Evolutionary conservation across 1,139 yeast genomes (phyloP).

Genomic region (Groenewaldozyma auringiensis): DNA sequence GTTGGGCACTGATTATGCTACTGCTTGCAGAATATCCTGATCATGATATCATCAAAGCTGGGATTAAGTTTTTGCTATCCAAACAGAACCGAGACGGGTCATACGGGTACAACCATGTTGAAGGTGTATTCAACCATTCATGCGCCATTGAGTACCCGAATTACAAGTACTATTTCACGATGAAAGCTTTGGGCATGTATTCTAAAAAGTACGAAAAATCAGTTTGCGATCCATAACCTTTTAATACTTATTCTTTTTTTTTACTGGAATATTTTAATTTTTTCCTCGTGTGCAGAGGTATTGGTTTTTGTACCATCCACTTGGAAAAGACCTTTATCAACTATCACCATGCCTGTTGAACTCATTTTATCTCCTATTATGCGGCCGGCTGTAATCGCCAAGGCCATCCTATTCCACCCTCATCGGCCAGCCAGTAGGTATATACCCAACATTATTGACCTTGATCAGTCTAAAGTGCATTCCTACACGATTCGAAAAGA

Average conservation of each 20-base stretch:
- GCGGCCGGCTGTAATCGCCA: slow-evolving; percentile 52
- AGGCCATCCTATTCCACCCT: slow-evolving; percentile 48
- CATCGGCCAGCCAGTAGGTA: slow-evolving; percentile 52
- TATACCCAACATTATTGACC: slow-evolving; percentile 46
- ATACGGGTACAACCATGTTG: slow-evolving; percentile 78
- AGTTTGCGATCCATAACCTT: background rate
- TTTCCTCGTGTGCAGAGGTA: too few relatives aligned
- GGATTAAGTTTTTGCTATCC: slow-evolving; percentile 54
- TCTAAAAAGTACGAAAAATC: slow-evolving; percentile 18
- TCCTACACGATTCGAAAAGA: slow-evolving; percentile 44
- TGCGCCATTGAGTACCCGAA: slow-evolving; percentile 94
- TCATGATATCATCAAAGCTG: slow-evolving; percentile 50
- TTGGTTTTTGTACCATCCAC: too few relatives aligned
- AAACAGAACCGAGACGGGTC: slow-evolving; percentile 74
- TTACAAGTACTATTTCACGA: slow-evolving; percentile 81
- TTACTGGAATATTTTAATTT: too few relatives aligned
- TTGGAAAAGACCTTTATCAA: too few relatives aligned
- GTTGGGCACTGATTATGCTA: slow-evolving; percentile 87
- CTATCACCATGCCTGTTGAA: slow-evolving; percentile 64
- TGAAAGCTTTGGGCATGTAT: slow-evolving; percentile 87
- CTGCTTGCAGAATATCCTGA: slow-evolving; percentile 77
- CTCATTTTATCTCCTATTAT: slow-evolving; percentile 49
- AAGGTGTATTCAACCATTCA: slow-evolving; percentile 94
- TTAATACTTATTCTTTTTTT: background rate
- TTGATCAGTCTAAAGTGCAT: slow-evolving; percentile 30